Percentiles rank a stretch among this genome's conserved stretches.
These are phyloP conservation scores for Leccinellum luteum DNA, from an alignment of 768 basidiomycete species.

Conservation along the genomic window DNA sequence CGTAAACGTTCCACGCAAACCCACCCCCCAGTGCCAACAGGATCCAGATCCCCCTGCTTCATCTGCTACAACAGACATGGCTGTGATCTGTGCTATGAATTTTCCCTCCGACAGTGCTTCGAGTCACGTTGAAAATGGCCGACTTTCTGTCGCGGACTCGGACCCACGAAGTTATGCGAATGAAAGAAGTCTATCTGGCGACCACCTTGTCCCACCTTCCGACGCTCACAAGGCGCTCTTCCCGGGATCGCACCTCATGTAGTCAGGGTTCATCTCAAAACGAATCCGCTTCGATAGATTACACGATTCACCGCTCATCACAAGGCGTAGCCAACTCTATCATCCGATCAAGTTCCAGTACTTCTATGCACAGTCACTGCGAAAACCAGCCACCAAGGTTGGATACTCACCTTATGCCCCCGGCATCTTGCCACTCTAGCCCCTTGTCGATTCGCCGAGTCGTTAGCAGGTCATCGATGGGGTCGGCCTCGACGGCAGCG, in stretches of 20 bases:
- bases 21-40: neutral
- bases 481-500: neutral
- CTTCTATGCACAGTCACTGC: neutral
- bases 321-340: neutral
- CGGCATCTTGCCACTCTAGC: neutral
- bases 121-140: neutral
- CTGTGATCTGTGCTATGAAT: neutral
- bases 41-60: neutral
- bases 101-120: neutral
- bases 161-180: slow-evolving; percentile 4
- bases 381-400: neutral
- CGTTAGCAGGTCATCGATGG: neutral
- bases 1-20: neutral
- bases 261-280: slow-evolving; percentile 14
- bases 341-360: neutral
- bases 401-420: neutral
- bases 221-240: slow-evolving; percentile 3
- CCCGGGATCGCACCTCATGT: too few relatives aligned
- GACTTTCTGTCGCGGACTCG: neutral
- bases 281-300: slow-evolving; percentile 8
- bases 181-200: slow-evolving; percentile 14
- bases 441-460: neutral
- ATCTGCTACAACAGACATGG: neutral
- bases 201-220: slow-evolving; percentile 16
- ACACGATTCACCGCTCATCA: neutral